Conservation (phyloP, 2,329 filamentous ascomycete species). For the Sporothrix luriei region DNA sequence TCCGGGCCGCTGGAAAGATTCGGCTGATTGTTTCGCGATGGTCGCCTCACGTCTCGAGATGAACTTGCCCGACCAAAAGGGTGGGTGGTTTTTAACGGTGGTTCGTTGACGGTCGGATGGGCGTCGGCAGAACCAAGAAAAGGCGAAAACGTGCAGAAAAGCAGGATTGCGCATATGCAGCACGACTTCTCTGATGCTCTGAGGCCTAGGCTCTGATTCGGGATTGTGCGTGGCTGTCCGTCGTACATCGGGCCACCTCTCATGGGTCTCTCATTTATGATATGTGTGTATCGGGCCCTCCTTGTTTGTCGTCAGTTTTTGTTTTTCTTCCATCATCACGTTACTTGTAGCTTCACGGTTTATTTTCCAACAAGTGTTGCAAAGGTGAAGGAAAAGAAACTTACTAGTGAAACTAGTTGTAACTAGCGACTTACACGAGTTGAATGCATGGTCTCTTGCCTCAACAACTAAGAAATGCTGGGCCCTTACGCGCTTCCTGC, state of each 20-base stretch:
- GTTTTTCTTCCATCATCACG: not conserved
- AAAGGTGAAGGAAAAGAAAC: not conserved
- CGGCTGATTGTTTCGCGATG: slow-evolving; percentile 4
- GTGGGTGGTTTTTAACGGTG: not conserved
- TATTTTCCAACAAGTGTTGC: not conserved
- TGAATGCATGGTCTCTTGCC: not conserved
- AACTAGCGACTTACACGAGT: slow-evolving; percentile 12
- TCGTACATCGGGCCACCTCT: not conserved
- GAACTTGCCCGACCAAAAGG: not conserved
- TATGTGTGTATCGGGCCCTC: not conserved
- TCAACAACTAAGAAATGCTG: slow-evolving; percentile 9
- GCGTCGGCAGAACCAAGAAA: slow-evolving; percentile 7
- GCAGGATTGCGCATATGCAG: not conserved
- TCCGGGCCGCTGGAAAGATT: not conserved
- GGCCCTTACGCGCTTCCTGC: not conserved
- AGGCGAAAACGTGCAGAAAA: not conserved
- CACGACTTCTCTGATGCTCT: slow-evolving; percentile 8
- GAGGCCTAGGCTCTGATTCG: not conserved
- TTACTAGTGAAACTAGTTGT: not conserved
- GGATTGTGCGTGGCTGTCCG: too few relatives aligned
- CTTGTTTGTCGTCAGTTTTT: not conserved
- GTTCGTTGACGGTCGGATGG: not conserved
- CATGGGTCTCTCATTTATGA: not conserved
- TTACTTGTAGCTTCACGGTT: too few relatives aligned
- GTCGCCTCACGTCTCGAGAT: not conserved